Base-by-base conservation (phyloP, 2,329 filamentous ascomycete genomes). In the Botryosphaeria agaves region DNA sequence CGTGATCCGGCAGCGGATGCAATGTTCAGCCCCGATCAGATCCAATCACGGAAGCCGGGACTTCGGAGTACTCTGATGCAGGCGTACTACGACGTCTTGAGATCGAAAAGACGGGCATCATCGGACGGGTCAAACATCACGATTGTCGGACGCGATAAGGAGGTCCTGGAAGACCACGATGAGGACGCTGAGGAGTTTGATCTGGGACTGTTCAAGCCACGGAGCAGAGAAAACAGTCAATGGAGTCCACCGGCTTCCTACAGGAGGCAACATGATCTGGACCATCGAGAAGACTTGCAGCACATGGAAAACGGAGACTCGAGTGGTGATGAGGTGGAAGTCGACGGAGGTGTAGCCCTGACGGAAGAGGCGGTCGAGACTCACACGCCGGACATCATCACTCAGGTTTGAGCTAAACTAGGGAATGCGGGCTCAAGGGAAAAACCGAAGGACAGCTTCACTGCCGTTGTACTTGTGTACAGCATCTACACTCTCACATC, bases 301-400 rank as follows among this genome's bases (percentile, higher is more conserved):
- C 38, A 45, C 8, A 52, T 56, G 30, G 35, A 46, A 9, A 32
- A 39, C 16, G 43, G 49, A 23, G 47, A 46, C 3, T 35, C 33
- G 9, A 57, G 57, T 35, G 51, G 51, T 4, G 47, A 52, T 20
- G 52, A 57, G 24, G 43, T 68, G 2, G 56, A 62, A 18, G 61
- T 70, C 1, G 51, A 56, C 3, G 56, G 61, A 11, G 69, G 68
- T 2, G 53, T 73, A 4, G 66, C 67, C 1, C 44, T 74, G 16
- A 61, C 62, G 3, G 68, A 74, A 41, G 68, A 72, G 43, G 64
- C 60, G 26, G 57, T 69, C 11, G 59, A 60, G 36, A 48, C 56
- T 18, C 57, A 61, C 25, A 46, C 45, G 7, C 55, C 55, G 1
- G 53, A 58, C 31, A 40, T 54, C 18, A 36, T 46, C n/a, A 39